Base-by-base conservation (phyloP, 345 rosid genomes). In the Populus simonii region DNA sequence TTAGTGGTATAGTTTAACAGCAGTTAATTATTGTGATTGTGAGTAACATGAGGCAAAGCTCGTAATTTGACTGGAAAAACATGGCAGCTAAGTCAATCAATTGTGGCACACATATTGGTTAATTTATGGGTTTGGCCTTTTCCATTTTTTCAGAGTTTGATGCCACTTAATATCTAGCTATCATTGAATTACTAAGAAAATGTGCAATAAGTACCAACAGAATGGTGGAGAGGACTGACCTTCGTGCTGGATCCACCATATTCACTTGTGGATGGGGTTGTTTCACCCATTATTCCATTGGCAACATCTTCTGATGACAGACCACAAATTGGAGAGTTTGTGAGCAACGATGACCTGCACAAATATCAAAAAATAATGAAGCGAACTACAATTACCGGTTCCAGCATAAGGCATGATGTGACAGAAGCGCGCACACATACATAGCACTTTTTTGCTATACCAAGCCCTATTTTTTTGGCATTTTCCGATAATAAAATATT, bases 241-340 rank as follows among this genome's bases (percentile, higher is more conserved):
- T 90, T 92, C 83, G 84, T 83, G 89, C 91, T 87, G 75, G 93
- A 84, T 77, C 91, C 93, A 85, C 91, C 93, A 85, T 55, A 86
- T 82, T 88, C 94, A 73, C 86, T 90, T 31, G 91, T 79, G 71
- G 95, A 86, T 82, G 90, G 89, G 70, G 90, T 87, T 23, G 87
- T 63, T 77, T 89, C 90, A 77, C 87, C 86, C 76, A 74, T 79
- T 70, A 87, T 76, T 80, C 92, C 98, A 82, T 88, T 87, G 76
- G 87, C 80, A 67, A 90, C 89, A 85, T 88, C 94, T 84, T 92
- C 99, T 22, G 89, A 87, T 70, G 97, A 93, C 72, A 82, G 77
- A 72, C 92, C 90, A n/a, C 82, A 84, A 68, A 86, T 71, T 36
- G 92, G 83, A 71, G 91, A 90, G 82, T 57, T 83, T 71, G 87